phyloP scores from a whole-genome alignment of 768 basidiomycete species.

The Amanita fuliginea region DNA sequence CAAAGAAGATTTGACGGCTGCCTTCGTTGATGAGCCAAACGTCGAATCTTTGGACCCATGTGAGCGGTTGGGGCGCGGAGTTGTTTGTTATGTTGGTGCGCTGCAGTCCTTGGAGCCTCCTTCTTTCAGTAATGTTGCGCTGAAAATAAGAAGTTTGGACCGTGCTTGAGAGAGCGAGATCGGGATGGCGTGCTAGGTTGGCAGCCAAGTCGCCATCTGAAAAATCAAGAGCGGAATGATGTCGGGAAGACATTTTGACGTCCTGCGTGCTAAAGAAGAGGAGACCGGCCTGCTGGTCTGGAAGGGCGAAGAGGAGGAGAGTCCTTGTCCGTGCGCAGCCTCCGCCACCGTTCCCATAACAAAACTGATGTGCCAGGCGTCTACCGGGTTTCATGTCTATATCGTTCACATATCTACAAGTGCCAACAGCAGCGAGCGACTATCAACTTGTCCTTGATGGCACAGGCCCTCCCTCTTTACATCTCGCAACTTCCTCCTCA shows the following conservation, averaged over 20 bases:
- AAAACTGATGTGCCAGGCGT: too few relatives aligned
- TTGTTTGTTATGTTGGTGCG: constrained; percentile 30
- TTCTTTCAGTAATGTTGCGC: constrained; percentile 80
- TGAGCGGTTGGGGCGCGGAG: constrained; percentile 23
- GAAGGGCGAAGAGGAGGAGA: background rate
- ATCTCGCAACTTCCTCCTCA: constrained; percentile 53
- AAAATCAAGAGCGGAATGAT: constrained; percentile 59
- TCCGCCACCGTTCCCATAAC: too few relatives aligned
- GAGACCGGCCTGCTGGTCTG: constrained; percentile 14
- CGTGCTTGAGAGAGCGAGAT: constrained; percentile 23
- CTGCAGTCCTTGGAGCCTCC: constrained; percentile 78
- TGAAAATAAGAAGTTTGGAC: constrained; percentile 42
- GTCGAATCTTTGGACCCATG: constrained; percentile 36
- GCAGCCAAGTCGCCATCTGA: constrained; percentile 34
- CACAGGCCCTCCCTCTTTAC: constrained; percentile 26
- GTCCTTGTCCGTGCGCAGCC: too few relatives aligned
- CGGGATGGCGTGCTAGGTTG: constrained; percentile 43
- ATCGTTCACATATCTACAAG: too few relatives aligned
- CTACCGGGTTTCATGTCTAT: too few relatives aligned
- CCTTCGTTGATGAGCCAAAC: constrained; percentile 97
- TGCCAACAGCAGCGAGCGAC: too few relatives aligned
- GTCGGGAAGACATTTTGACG: constrained; percentile 26
- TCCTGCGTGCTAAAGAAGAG: constrained; percentile 27
- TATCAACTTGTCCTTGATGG: constrained; percentile 8
- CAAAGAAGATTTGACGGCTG: constrained; percentile 68